Conservation (phyloP, 2,329 filamentous ascomycete species). For the Paramyrothecium roridum region DNA sequence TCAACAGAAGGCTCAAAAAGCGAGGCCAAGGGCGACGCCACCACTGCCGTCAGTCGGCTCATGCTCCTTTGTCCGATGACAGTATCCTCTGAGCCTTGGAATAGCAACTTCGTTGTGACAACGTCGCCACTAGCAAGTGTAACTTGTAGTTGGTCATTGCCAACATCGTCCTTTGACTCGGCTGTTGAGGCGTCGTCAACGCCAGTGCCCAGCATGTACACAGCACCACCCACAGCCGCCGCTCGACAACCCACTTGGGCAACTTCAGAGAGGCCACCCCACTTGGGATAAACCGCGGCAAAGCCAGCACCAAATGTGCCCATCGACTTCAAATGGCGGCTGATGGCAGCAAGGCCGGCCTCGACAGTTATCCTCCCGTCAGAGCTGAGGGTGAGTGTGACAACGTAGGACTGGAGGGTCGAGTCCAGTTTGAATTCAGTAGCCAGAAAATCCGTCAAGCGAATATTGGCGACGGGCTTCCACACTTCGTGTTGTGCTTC, state of each 20-base stretch:
- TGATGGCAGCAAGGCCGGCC: slow-evolving; percentile 69
- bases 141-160: slow-evolving; percentile 35
- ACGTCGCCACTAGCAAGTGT: slow-evolving; percentile 54
- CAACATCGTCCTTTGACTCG: slow-evolving; percentile 10
- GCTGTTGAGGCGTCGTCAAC: slow-evolving; percentile 37
- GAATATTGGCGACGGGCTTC: slow-evolving; percentile 50
- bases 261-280: slow-evolving; percentile 85
- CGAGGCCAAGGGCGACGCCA: slow-evolving; percentile 60
- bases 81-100: slow-evolving; percentile 38
- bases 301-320: slow-evolving; percentile 87
- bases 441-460: slow-evolving; percentile 58
- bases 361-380: slow-evolving; percentile 57
- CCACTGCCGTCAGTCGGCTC: slow-evolving; percentile 63
- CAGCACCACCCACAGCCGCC: slow-evolving; percentile 82
- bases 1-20: slow-evolving; percentile 73
- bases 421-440: slow-evolving; percentile 64
- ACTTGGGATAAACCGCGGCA: slow-evolving; percentile 86
- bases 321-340: slow-evolving; percentile 80
- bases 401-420: slow-evolving; percentile 60
- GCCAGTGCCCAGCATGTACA: slow-evolving; percentile 81
- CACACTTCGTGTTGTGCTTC: slow-evolving; percentile 53
- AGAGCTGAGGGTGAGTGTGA: slow-evolving; percentile 72
- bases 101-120: slow-evolving; percentile 52
- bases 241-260: slow-evolving; percentile 89
- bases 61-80: slow-evolving; percentile 30